Evolutionary conservation across 306 rosid species (phyloP), one percentile per base, ranked within the genome.

Genomic region (Vigna unguiculata): DNA sequence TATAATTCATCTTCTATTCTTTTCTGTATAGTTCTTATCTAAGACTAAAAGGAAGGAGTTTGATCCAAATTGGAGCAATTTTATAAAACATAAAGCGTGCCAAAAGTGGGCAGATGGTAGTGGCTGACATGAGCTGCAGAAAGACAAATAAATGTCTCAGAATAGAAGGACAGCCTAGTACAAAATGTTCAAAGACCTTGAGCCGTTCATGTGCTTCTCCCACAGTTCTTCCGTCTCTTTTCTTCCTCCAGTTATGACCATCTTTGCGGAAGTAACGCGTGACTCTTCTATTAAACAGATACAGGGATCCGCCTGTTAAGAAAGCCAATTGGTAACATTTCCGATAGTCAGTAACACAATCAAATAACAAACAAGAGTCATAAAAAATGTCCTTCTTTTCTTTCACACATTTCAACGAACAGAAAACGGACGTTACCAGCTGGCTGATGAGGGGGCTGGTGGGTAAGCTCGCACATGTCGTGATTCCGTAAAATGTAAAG

Each of bases 161-260:
- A 25, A 6, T 24, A 58, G 30, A 25, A 58, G 64, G 34, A 59
- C 41, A 59, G 43, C 68, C 68, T 34, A n/a, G 15, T 8, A 61
- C 14, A 16, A 7, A 34, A 61, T 21, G 46, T 13, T 61, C 68
- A 21, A 69, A 24, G 75, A 95, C 99, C 99, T 96, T 96, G 79
- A 96, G 99, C 45, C 93, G 88, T 76, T 96, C 99, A 40, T 96
- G 99, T 22, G 96, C 99, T 88, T 96, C 99, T 19, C 93, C 88
- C 38, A 96, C 98, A 28, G 97, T 85, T 86, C 82, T 87, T 66
- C 98, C 98, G 75, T 92, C 93, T 84, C 34, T 96, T 90, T 96
- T 96, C 81, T 92, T 96, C 69, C 99, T 90, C 98, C 99, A 96
- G 55, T 51, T 84, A 81, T 92, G 93, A 57, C 99, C 99, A 66